phyloP scores from a whole-genome alignment of 805 yeast species.

The Hanseniaspora jakobsenii region DNA sequence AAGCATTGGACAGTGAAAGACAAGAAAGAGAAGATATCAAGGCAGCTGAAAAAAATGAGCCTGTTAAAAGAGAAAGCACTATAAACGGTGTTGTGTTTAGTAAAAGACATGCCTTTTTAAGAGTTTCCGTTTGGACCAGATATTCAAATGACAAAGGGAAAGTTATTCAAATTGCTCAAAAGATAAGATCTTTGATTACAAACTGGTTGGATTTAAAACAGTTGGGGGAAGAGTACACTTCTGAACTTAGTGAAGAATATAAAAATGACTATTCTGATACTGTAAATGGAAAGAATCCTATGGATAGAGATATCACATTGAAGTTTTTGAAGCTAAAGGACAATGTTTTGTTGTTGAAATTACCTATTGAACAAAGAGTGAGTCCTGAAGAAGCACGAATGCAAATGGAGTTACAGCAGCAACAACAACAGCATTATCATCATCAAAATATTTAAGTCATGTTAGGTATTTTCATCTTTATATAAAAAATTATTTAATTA shows the following conservation, averaged over 20 bases:
- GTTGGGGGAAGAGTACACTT: background rate
- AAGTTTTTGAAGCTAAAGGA: conserved; percentile 12
- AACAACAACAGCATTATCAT: too few species aligned
- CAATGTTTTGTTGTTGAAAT: conserved; percentile 7
- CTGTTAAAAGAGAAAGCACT: background rate
- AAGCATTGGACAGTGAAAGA: background rate
- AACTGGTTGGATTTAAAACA: conserved; percentile 5
- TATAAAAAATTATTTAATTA: too few species aligned
- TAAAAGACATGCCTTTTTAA: conserved; percentile 10
- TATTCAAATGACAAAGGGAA: conserved; percentile 8
- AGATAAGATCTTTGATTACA: conserved; percentile 4
- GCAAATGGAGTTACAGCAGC: too few species aligned
- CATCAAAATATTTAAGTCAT: too few species aligned
- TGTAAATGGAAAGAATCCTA: too few species aligned
- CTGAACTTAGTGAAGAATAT: conserved; percentile 7
- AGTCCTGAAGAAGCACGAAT: too few species aligned
- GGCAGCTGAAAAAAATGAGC: background rate
- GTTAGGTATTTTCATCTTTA: too few species aligned
- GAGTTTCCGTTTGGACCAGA: conserved; percentile 12
- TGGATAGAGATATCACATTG: conserved; percentile 1
- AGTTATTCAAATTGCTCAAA: conserved; percentile 12
- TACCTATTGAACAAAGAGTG: conserved; percentile 12
- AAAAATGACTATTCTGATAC: conserved; percentile 2
- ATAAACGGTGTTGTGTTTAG: conserved; percentile 14
- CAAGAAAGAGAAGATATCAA: background rate